Evolutionary conservation across 129 eudicot species (phyloP), one percentile per base, ranked within the genome.

Genomic region (Saposhnikovia divaricata): DNA sequence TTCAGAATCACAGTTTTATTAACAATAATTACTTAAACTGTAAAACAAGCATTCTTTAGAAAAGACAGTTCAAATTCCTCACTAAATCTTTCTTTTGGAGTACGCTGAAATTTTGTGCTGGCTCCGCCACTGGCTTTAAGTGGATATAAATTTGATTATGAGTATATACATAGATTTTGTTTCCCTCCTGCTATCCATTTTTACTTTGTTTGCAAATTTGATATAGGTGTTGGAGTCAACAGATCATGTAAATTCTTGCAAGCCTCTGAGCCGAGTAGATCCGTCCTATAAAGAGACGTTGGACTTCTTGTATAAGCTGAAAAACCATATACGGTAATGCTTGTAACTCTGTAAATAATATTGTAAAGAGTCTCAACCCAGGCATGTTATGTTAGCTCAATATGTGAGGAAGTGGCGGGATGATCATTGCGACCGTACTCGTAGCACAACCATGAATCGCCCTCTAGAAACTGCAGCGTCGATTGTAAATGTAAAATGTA

Each of bases 241-340:
- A 0, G 99, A 96, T 87, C 98, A 96, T 86, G 90, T 96, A 69
- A 96, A 92, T 78, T 90, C 96, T 77, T 96, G 99, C 89, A 96
- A 96, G 87, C 99, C 99, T 11, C 61, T 96, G 31, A 89, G 83
- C 80, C 86, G 85, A 59, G 72, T 79, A 1, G 99, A 96, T 85
- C 99, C 98, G 80, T 92, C 99, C n/a, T 96, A 96, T 80, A 89
- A 80, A 74, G 97, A 96, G 83, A 90, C 91, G 6, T 74, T 96
- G 71, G 86, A 89, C 12, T 92, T 92, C 79, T 78, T 96, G 84
- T 86, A 84, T 21, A 92, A 84, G 82, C 89, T 96, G 85, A 96
- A 89, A 84, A 86, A 83, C 61, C 87, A 78, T 75, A 78, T 80
- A 75, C 79, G 42, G 59, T 82, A 66, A 80, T 37, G 50, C 51